Conservation (phyloP, 2,329 filamentous ascomycete species). For the Aciculosporium take region DNA sequence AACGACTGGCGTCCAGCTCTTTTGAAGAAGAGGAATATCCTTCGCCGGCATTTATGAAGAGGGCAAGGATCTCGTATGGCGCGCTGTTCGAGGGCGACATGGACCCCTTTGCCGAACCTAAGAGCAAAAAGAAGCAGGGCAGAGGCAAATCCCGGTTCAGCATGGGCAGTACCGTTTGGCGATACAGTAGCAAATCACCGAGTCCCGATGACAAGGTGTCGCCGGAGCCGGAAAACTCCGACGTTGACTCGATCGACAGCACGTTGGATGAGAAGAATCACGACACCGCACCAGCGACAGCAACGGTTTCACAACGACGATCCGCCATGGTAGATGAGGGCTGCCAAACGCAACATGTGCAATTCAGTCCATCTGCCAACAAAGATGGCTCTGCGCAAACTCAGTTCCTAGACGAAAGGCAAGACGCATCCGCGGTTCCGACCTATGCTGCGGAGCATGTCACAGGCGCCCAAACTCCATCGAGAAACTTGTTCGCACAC, state of each 20-base stretch:
- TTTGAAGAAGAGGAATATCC: slow-evolving; percentile 42
- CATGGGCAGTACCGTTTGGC: slow-evolving; percentile 56
- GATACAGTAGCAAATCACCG: slow-evolving; percentile 54
- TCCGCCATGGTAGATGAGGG: slow-evolving; percentile 22
- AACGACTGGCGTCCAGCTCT: slow-evolving; percentile 20
- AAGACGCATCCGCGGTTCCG: slow-evolving; percentile 7
- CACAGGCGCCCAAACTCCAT: slow-evolving; percentile 6
- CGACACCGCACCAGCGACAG: background rate
- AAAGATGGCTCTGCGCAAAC: slow-evolving; percentile 17
- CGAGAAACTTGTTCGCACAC: slow-evolving; percentile 5
- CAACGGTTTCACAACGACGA: slow-evolving; percentile 1
- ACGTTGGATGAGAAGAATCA: background rate
- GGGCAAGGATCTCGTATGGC: slow-evolving; percentile 54
- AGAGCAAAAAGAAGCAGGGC: slow-evolving; percentile 10
- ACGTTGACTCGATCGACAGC: slow-evolving; percentile 9
- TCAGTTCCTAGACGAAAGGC: slow-evolving; percentile 6
- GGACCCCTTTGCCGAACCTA: slow-evolving; percentile 57
- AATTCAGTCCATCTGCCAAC: slow-evolving; percentile 15
- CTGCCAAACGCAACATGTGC: slow-evolving; percentile 19
- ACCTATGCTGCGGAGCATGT: background rate
- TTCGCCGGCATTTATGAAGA: slow-evolving; percentile 70
- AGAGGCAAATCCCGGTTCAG: slow-evolving; percentile 60
- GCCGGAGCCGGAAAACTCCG: slow-evolving; percentile 11
- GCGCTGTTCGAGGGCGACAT: slow-evolving; percentile 48
- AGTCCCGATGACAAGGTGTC: slow-evolving; percentile 46